Evolutionary conservation across 2,329 filamentous ascomycete genomes (phyloP).

Genomic region (Claviceps citrina): DNA sequence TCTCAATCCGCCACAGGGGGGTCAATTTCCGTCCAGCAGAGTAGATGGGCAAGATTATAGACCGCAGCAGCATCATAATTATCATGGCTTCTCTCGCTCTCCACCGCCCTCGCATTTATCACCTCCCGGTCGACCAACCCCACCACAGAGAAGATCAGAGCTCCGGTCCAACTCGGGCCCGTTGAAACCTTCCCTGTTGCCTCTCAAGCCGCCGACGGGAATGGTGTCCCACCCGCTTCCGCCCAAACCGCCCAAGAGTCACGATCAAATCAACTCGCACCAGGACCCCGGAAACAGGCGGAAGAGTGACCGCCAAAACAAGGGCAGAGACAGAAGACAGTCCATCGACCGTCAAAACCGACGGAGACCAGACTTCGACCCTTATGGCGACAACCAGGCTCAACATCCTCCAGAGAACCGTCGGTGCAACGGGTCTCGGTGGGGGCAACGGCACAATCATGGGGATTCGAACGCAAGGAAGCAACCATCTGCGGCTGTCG

Average conservation of each 20-base stretch:
- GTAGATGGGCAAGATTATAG: constrained; percentile 4
- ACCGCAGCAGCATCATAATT: constrained; percentile 2
- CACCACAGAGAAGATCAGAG: neutral
- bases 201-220: constrained; percentile 6
- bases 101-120: constrained; percentile 1
- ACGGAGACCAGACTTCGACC: neutral
- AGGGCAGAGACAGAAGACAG: constrained; percentile 13
- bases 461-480: neutral
- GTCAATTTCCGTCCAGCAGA: neutral
- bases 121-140: neutral
- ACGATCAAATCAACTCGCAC: constrained; percentile 14
- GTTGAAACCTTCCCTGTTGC: constrained; percentile 4
- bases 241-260: constrained; percentile 17
- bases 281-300: constrained; percentile 18
- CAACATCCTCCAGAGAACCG: constrained; percentile 1
- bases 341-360: constrained; percentile 4
- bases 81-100: constrained; percentile 4
- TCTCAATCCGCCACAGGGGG: constrained; percentile 4
- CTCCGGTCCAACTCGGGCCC: neutral
- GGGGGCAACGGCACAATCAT: constrained; percentile 3
- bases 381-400: neutral
- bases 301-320: constrained; percentile 18
- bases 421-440: constrained; percentile 1
- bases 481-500: neutral
- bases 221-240: constrained; percentile 14